These are phyloP conservation scores for Aureobasidium mangrovei DNA, from an alignment of 2,329 filamentous ascomycete species.

Conservation along the genomic window DNA sequence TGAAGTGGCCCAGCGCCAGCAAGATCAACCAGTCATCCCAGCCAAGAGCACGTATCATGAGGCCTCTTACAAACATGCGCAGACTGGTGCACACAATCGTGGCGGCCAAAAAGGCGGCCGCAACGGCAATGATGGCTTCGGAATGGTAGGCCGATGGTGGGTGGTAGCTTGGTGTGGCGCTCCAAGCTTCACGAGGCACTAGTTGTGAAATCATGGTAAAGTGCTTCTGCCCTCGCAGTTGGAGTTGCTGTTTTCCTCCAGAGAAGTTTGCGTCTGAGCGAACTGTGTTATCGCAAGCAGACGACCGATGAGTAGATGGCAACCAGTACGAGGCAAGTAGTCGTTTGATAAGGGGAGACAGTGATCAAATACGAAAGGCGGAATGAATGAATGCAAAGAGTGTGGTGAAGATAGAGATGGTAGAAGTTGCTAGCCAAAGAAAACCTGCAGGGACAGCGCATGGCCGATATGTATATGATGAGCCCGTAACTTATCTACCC, in stretches of 20 bases:
- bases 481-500: neutral
- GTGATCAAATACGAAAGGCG: neutral
- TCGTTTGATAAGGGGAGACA: neutral
- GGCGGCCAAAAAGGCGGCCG: conserved; percentile 24
- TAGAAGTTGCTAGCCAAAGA: neutral
- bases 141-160: neutral
- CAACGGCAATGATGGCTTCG: neutral
- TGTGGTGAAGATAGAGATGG: neutral
- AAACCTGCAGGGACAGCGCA: neutral
- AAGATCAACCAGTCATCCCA: conserved; percentile 37
- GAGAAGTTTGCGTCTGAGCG: neutral
- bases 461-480: neutral
- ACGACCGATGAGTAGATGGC: too few species aligned
- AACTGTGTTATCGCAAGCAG: too few species aligned
- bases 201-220: neutral
- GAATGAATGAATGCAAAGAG: neutral
- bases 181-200: neutral
- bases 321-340: neutral
- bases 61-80: conserved; percentile 33
- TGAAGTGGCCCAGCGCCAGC: conserved; percentile 30
- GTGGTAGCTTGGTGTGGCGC: neutral
- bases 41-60: conserved; percentile 32
- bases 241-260: neutral
- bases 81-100: conserved; percentile 33
- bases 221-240: neutral